A percentile compares a stretch with the other conserved stretches of the same genome.
phyloP scores from a whole-genome alignment of 108 stramenopile genomes.

The Skeletonema marinoi region DNA sequence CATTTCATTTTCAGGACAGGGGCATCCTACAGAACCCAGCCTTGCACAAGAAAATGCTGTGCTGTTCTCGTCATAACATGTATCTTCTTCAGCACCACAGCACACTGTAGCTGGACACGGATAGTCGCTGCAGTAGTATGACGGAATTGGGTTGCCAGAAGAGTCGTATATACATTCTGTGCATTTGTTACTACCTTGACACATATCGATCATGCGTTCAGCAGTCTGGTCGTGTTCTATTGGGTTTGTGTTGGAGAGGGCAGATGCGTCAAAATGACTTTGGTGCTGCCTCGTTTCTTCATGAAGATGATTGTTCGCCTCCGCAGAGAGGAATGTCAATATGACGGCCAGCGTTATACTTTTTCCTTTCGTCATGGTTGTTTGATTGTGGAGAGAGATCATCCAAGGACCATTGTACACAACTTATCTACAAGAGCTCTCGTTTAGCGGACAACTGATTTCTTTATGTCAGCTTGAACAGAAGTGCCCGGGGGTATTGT shows the following conservation, averaged over 20 bases:
- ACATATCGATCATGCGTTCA: background rate
- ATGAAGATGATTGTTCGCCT: too few species aligned
- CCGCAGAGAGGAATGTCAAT: background rate
- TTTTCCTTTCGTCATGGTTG: background rate
- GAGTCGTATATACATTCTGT: background rate
- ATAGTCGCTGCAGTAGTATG: background rate
- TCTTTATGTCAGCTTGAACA: too few species aligned
- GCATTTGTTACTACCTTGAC: background rate
- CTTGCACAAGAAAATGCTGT: conserved; percentile 8
- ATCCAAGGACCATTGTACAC: too few species aligned
- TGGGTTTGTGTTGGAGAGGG: background rate
- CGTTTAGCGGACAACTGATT: too few species aligned
- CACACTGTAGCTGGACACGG: conserved; percentile 11
- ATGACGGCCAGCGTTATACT: background rate
- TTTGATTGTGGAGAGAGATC: background rate
- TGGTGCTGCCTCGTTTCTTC: too few species aligned
- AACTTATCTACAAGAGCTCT: too few species aligned
- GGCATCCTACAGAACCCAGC: conserved; percentile 6
- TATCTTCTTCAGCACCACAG: conserved; percentile 12
- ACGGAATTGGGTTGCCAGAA: background rate
- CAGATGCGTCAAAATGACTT: background rate
- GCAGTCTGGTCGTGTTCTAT: background rate
- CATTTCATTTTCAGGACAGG: conserved; percentile 4
- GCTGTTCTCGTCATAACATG: conserved; percentile 16
- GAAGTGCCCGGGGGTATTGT: too few species aligned